Evolutionary conservation across 768 basidiomycete genomes (phyloP).

Genomic region (Rhodocollybia butyracea): DNA sequence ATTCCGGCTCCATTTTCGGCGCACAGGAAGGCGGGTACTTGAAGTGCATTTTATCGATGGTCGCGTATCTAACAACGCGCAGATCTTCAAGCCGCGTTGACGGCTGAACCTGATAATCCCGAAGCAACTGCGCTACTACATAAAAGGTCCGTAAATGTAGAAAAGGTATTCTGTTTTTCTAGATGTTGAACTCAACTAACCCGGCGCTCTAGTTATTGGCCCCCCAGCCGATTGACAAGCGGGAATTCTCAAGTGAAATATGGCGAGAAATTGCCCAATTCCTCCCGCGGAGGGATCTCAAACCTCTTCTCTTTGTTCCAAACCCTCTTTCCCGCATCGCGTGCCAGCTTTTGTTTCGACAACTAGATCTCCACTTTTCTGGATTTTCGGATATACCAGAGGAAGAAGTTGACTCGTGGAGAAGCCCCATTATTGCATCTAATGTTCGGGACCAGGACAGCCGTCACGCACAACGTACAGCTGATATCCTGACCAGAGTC

Average conservation of each 20-base stretch:
- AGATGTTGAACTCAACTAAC: not conserved
- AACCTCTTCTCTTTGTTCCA: slow-evolving; percentile 59
- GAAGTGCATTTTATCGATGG: not conserved
- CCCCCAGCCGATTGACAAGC: slow-evolving; percentile 36
- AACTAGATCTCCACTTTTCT: slow-evolving; percentile 62
- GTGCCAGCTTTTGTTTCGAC: slow-evolving; percentile 61
- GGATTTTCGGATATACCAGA: slow-evolving; percentile 26
- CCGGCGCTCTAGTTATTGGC: slow-evolving; percentile 13
- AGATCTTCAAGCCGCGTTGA: slow-evolving; percentile 69
- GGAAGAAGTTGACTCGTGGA: slow-evolving; percentile 19
- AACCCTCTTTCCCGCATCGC: slow-evolving; percentile 68
- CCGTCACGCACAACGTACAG: slow-evolving; percentile 60
- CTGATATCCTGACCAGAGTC: slow-evolving; percentile 67
- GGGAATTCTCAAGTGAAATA: slow-evolving; percentile 63
- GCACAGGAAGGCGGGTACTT: slow-evolving; percentile 58
- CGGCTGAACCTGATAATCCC: slow-evolving; percentile 62
- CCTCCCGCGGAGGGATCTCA: slow-evolving; percentile 63
- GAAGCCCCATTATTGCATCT: slow-evolving; percentile 8
- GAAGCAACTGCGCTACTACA: slow-evolving; percentile 62
- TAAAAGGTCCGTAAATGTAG: slow-evolving; percentile 50
- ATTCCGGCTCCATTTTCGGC: slow-evolving; percentile 54
- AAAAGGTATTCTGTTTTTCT: slow-evolving; percentile 41
- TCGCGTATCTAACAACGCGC: slow-evolving; percentile 5
- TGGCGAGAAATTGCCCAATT: slow-evolving; percentile 68
- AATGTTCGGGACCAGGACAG: slow-evolving; percentile 35